These are phyloP conservation scores for Alternaria ethzedia DNA, from an alignment of 2,329 filamentous ascomycete genomes.

Conservation along the genomic window DNA sequence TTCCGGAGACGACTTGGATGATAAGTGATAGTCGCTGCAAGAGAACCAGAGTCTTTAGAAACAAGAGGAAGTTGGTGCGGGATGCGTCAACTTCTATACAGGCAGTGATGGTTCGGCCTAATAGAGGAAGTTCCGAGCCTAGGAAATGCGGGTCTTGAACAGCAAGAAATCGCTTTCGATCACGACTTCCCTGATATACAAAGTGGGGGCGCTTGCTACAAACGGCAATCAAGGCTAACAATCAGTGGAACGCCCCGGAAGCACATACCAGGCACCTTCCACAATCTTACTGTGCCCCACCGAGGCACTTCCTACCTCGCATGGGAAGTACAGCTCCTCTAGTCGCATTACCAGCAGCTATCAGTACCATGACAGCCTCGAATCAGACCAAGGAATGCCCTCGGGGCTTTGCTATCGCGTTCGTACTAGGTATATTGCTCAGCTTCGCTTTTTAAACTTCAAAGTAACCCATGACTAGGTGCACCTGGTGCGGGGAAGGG, in stretches of 20 bases:
- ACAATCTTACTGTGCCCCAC: not conserved
- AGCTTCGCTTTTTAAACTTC: not conserved
- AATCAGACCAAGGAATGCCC: not conserved
- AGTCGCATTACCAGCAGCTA: not conserved
- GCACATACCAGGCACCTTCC: not conserved
- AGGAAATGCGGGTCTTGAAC: not conserved
- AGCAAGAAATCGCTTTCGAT: not conserved
- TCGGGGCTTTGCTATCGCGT: not conserved
- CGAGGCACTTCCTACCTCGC: not conserved
- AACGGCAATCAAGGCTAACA: not conserved
- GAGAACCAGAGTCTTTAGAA: not conserved
- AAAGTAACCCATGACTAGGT: not conserved
- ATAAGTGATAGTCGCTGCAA: not conserved
- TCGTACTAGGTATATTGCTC: not conserved
- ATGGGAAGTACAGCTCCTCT: not conserved
- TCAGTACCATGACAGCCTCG: not conserved
- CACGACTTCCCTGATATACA: not conserved
- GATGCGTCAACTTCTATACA: not conserved
- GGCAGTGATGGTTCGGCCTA: not conserved
- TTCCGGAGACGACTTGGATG: not conserved
- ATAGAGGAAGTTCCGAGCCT: not conserved
- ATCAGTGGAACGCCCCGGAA: not conserved
- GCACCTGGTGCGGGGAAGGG: conserved; percentile 1
- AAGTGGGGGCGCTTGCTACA: not conserved
- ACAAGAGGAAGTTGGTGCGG: not conserved